Percentiles rank a stretch among this genome's conserved stretches.
Evolutionary conservation across 805 yeast species (phyloP).

Genomic region (Candida caryicola): DNA sequence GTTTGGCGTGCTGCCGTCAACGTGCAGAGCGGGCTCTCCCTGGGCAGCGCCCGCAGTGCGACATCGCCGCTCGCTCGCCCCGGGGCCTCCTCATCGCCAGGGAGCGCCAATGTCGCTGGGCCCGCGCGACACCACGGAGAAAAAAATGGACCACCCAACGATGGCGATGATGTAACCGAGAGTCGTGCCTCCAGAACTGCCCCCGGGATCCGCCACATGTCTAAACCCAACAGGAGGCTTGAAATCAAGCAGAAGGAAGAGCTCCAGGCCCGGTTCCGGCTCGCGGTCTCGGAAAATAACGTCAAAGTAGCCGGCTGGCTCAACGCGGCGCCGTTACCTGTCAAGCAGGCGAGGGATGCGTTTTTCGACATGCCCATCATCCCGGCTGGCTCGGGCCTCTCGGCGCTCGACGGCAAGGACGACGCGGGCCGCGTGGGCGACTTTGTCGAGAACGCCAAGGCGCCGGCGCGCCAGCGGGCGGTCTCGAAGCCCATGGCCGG

Average conservation of each 20-base stretch:
- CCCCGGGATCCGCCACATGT: slow-evolving; percentile 1
- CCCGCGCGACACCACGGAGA: too few relatives aligned
- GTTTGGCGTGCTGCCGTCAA: too few relatives aligned
- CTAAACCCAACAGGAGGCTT: slow-evolving; percentile 18
- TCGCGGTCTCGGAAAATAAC: slow-evolving; percentile 38
- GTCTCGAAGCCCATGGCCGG: slow-evolving; percentile 38
- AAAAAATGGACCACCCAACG: too few relatives aligned
- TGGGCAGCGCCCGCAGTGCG: too few relatives aligned
- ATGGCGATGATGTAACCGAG: too few relatives aligned
- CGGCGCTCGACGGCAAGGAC: slow-evolving; percentile 12
- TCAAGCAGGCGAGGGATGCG: slow-evolving; percentile 6
- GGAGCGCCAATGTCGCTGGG: too few relatives aligned
- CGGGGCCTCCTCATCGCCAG: too few relatives aligned
- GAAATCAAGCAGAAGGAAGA: slow-evolving; percentile 47
- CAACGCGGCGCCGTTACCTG: slow-evolving; percentile 4
- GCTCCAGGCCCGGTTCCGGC: slow-evolving; percentile 46
- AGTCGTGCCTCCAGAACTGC: too few relatives aligned
- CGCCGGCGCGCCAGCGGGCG: slow-evolving; percentile 1
- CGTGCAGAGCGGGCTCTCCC: too few relatives aligned
- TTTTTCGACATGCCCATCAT: slow-evolving; percentile 37
- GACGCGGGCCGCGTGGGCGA: slow-evolving; percentile 23
- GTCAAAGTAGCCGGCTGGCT: slow-evolving; percentile 39
- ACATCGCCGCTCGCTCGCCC: too few relatives aligned
- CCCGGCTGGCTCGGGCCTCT: slow-evolving; percentile 29
- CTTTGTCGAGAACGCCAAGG: slow-evolving; percentile 17